phyloP scores from a whole-genome alignment of 805 yeast genomes.

The Metschnikowia arizonensis region DNA sequence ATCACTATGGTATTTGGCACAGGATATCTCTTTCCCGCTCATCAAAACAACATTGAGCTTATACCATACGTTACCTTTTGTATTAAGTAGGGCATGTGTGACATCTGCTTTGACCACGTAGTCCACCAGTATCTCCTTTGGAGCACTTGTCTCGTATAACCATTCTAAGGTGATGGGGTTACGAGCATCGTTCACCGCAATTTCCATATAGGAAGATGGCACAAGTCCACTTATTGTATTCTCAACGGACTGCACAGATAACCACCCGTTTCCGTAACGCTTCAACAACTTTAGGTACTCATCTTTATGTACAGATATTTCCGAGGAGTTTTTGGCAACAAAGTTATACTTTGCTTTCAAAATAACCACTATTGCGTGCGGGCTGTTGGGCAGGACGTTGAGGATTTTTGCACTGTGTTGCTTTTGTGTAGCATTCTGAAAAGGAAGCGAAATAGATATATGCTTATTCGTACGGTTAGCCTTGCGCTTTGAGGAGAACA shows the following conservation, averaged over 20 bases:
- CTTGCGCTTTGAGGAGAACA: conserved; percentile 4
- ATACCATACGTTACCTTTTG: conserved; percentile 30
- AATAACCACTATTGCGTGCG: conserved; percentile 18
- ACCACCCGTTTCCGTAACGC: conserved; percentile 40
- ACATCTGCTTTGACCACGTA: conserved; percentile 18
- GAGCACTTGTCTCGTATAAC: conserved; percentile 21
- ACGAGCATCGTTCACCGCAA: conserved; percentile 35
- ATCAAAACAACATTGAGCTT: conserved; percentile 24
- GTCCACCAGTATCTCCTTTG: not conserved
- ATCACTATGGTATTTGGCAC: conserved; percentile 35
- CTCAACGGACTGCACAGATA: conserved; percentile 29
- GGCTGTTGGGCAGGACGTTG: conserved; percentile 25
- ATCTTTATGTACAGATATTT: conserved; percentile 24
- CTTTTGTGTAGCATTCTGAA: not conserved
- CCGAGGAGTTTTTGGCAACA: conserved; percentile 24
- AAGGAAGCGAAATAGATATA: conserved; percentile 1
- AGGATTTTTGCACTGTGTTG: conserved; percentile 20
- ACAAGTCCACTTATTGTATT: conserved; percentile 27
- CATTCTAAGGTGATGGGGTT: conserved; percentile 31
- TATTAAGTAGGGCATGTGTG: conserved; percentile 26
- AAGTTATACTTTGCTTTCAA: conserved; percentile 32
- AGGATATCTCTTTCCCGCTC: conserved; percentile 19
- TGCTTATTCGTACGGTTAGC: not conserved
- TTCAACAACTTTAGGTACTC: conserved; percentile 32
- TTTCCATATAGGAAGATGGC: conserved; percentile 39